Percentiles rank a stretch among this genome's conserved stretches.
Conservation (phyloP, 116 monocot genomes). For the Phalaenopsis hybrid region DNA sequence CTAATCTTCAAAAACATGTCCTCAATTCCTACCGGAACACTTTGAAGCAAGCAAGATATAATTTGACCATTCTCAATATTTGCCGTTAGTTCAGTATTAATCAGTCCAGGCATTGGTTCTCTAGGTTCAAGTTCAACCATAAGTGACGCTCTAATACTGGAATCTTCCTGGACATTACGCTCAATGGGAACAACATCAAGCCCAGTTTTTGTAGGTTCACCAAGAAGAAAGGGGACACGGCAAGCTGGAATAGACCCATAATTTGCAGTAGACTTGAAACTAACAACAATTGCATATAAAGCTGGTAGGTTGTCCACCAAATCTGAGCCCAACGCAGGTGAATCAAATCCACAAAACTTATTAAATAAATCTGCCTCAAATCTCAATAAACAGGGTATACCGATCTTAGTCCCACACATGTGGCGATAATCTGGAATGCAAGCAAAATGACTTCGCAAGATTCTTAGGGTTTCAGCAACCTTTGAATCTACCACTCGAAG, state of each 20-base stretch:
- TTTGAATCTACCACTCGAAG: conserved; percentile 71
- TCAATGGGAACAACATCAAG: conserved; percentile 41
- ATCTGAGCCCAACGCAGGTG: conserved; percentile 22
- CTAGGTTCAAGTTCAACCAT: conserved; percentile 75
- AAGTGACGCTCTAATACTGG: conserved; percentile 36
- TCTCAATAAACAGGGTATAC: conserved; percentile 63
- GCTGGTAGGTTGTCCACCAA: conserved; percentile 48
- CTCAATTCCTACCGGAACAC: conserved; percentile 70
- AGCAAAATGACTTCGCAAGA: conserved; percentile 60
- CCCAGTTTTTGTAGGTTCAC: conserved; percentile 44
- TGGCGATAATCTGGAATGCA: conserved; percentile 67
- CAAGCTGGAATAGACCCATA: conserved; percentile 67
- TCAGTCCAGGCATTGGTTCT: conserved; percentile 72
- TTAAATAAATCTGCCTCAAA: conserved; percentile 63
- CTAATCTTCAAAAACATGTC: conserved; percentile 80
- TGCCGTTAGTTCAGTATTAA: conserved; percentile 57
- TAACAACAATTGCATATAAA: conserved; percentile 65
- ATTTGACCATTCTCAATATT: conserved; percentile 67
- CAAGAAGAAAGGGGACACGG: conserved; percentile 76
- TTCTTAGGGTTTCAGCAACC: conserved; percentile 42
- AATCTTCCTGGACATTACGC: conserved; percentile 14
- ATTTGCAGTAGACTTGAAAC: conserved; percentile 69
- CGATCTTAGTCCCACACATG: conserved; percentile 67
- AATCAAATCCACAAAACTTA: conserved; percentile 39
- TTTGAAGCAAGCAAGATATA: conserved; percentile 58